Evolutionary conservation across 1,139 yeast genomes (phyloP), one percentile per base, ranked within the genome.

Genomic region (Diutina catenulata): DNA sequence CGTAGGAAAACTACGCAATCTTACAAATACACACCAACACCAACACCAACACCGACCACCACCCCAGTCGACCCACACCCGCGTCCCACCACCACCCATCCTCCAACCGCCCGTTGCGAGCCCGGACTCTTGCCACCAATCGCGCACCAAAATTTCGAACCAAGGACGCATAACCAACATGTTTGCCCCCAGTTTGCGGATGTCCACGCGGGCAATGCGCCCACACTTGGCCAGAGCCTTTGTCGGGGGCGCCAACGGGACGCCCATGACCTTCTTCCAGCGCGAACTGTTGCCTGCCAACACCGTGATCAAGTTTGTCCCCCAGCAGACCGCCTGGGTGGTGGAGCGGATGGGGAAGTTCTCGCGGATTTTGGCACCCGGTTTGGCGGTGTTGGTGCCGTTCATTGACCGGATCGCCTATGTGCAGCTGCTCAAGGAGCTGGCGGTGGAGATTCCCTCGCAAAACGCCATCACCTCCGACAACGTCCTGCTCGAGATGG

Each of bases 301-400:
- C 56, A 83, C 94, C 2, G 56, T 82, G 1, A 56, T 83, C 33
- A 63, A 80, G 47, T 84, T 84, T 55, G 94, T 84, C 4, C 95
- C 95, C 2, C 94, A 84, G 53, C 94, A 83, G 57, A 80, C 84
- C 11, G 94, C 94, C 3, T 84, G 93, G 88, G 75, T 84, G 16
- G 94, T 84, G 21, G 95, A 84, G 57, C 67, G 95, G 45, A 84
- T 84, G 94, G 95, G 95, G 24, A 80, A 80, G 53, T 84, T 81
- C 61, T 70, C 78, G 54, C 62, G 80, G 42, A 78, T 82, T 27
- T 66, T 84, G 43, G 72, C 76, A 29, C 94, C 94, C 0, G 95
- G 94, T 14, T 62, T 82, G 38, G 87, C 93, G 3, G 55, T 84
- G 29, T 60, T 84, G 49, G 47, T 80, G 7, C 94, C 94, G 3